Evolutionary conservation across 257 asterid species (phyloP).

Genomic region (Catharanthus roseus): DNA sequence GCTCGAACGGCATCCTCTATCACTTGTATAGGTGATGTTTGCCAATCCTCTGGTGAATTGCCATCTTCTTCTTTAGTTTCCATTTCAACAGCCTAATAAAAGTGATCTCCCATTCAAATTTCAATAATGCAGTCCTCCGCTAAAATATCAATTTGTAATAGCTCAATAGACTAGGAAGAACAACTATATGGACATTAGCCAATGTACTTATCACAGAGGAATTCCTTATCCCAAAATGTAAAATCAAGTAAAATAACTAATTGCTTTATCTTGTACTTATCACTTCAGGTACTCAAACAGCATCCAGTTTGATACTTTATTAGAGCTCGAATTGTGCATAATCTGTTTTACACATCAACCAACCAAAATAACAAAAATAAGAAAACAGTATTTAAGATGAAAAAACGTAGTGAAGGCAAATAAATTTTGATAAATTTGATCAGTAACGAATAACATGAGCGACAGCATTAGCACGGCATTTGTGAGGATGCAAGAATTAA

Average conservation of each 20-base stretch:
- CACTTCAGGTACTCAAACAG: neutral
- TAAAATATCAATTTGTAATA: neutral
- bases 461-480: neutral
- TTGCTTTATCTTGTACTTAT: neutral
- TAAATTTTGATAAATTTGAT: too few relatives aligned
- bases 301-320: neutral
- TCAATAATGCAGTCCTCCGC: neutral
- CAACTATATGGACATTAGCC: neutral
- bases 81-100: constrained; percentile 27
- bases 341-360: neutral
- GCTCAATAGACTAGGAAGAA: neutral
- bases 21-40: constrained; percentile 52
- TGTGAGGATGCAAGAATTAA: neutral
- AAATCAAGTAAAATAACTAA: neutral
- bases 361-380: too few relatives aligned
- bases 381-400: neutral
- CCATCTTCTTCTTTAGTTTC: constrained; percentile 35
- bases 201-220: neutral
- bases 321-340: neutral
- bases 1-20: constrained; percentile 55
- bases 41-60: constrained; percentile 36
- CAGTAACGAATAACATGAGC: neutral
- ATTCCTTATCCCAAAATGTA: neutral
- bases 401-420: neutral
- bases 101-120: constrained; percentile 18